Percentiles rank a stretch among this genome's conserved stretches.
These are phyloP conservation scores for Leccinum barrowsii DNA, from an alignment of 768 basidiomycete species.

Conservation along the genomic window DNA sequence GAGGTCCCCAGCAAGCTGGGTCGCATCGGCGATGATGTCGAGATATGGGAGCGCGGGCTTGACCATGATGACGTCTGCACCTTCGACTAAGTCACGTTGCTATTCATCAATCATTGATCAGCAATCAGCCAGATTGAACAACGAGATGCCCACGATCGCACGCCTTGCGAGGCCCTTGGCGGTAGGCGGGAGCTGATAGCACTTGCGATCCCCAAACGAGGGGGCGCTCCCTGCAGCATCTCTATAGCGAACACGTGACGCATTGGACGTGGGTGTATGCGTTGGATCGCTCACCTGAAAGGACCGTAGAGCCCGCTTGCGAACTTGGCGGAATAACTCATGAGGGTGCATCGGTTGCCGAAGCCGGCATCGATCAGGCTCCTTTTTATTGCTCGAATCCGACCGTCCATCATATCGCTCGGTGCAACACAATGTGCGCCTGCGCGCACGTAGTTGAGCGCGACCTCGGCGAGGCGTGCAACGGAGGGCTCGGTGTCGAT, in stretches of 20 bases:
- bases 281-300: constrained; percentile 63
- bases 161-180: constrained; percentile 88
- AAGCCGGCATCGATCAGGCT: constrained; percentile 77
- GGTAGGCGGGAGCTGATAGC: constrained; percentile 92
- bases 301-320: constrained; percentile 94
- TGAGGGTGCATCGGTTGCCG: constrained; percentile 86
- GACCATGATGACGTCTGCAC: constrained; percentile 99
- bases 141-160: constrained; percentile 68
- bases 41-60: constrained; percentile 96
- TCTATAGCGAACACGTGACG: constrained; percentile 36
- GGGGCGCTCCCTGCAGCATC: constrained; percentile 98
- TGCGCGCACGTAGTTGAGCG: constrained; percentile 86
- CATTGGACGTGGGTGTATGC: constrained; percentile 1
- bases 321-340: constrained; percentile 98
- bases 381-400: constrained; percentile 86
- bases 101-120: constrained; percentile 30
- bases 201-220: constrained; percentile 92
- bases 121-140: neutral
- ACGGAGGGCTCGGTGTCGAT: constrained; percentile 79
- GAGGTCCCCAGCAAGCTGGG: constrained; percentile 74
- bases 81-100: constrained; percentile 86
- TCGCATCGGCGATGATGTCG: constrained; percentile 90
- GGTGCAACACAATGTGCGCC: constrained; percentile 99
- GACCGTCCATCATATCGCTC: constrained; percentile 99
- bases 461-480: constrained; percentile 87